These are phyloP conservation scores for Vairimorpha necatrix DNA, from an alignment of 371 early-diverging fungal genomes.

Conservation along the genomic window DNA sequence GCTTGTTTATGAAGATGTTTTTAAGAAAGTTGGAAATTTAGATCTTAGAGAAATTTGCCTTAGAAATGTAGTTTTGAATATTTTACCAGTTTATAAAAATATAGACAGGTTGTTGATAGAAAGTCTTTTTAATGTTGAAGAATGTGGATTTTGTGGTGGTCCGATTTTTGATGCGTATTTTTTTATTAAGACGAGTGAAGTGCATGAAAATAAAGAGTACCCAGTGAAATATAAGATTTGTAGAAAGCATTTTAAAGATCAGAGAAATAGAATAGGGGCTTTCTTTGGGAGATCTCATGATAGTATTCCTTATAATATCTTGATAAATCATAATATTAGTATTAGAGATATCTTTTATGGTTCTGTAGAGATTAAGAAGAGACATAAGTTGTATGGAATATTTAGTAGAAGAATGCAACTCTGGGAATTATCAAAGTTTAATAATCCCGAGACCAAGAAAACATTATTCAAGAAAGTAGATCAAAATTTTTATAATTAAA, in stretches of 20 bases:
- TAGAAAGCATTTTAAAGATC: constrained; percentile 48
- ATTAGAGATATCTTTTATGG: not conserved
- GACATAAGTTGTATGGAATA: not conserved
- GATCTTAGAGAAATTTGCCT: constrained; percentile 72
- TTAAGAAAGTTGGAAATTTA: constrained; percentile 53
- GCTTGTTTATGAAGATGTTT: constrained; percentile 54
- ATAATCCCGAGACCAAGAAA: not conserved
- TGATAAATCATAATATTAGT: not conserved
- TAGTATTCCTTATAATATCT: constrained; percentile 30
- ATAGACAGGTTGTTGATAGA: constrained; percentile 67
- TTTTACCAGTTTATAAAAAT: constrained; percentile 66
- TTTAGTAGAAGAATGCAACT: not conserved
- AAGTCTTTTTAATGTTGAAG: constrained; percentile 68
- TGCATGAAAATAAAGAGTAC: constrained; percentile 22
- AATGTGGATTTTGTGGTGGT: constrained; percentile 76
- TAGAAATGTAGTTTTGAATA: constrained; percentile 69
- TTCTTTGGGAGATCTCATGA: constrained; percentile 38
- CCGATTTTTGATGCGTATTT: constrained; percentile 72
- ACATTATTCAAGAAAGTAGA: not conserved
- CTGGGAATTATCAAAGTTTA: not conserved
- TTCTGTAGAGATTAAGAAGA: not conserved
- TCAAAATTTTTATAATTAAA: not conserved
- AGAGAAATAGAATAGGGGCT: constrained; percentile 42
- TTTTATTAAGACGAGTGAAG: constrained; percentile 32
- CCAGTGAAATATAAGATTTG: constrained; percentile 58